Conservation (phyloP, 495 filamentous ascomycete genomes). For the Patellaria atrata region DNA sequence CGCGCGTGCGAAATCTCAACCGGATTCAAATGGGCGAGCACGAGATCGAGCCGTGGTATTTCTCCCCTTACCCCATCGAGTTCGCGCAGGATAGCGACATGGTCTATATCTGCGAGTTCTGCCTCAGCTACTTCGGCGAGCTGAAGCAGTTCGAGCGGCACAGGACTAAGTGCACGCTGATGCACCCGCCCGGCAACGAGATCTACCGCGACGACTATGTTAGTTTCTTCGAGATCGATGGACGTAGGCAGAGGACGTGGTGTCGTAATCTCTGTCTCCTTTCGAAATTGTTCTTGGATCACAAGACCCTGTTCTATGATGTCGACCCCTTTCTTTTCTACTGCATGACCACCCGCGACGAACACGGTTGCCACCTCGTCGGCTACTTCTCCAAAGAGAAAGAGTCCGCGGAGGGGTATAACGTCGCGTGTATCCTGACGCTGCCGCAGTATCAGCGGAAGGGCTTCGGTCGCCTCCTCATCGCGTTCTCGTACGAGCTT, state of each 20-base stretch:
- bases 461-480: slow-evolving; percentile 82
- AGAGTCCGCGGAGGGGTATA: slow-evolving; percentile 89
- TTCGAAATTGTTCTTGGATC: slow-evolving; percentile 91
- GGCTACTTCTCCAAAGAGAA: slow-evolving; percentile 99
- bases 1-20: slow-evolving; percentile 84
- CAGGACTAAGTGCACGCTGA: slow-evolving; percentile 75
- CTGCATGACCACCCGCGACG: slow-evolving; percentile 82
- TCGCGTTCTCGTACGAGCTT: slow-evolving; percentile 96
- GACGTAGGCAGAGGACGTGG: slow-evolving; percentile 87
- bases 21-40: slow-evolving; percentile 84
- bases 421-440: slow-evolving; percentile 93
- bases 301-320: slow-evolving; percentile 99
- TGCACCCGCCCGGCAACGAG: slow-evolving; percentile 92
- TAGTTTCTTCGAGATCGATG: slow-evolving; percentile 96
- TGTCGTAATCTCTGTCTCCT: slow-evolving; percentile 91
- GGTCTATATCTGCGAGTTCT: slow-evolving; percentile 96
- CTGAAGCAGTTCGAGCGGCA: slow-evolving; percentile 68
- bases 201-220: slow-evolving; percentile 92
- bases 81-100: slow-evolving; percentile 77
- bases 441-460: slow-evolving; percentile 91
- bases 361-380: slow-evolving; percentile 79
- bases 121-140: slow-evolving; percentile 76
- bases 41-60: slow-evolving; percentile 96
- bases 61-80: slow-evolving; percentile 84
- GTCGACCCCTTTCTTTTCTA: slow-evolving; percentile 98